phyloP scores from a whole-genome alignment of 73 alveolate genomes.

The Paramecium sexaurelia region DNA sequence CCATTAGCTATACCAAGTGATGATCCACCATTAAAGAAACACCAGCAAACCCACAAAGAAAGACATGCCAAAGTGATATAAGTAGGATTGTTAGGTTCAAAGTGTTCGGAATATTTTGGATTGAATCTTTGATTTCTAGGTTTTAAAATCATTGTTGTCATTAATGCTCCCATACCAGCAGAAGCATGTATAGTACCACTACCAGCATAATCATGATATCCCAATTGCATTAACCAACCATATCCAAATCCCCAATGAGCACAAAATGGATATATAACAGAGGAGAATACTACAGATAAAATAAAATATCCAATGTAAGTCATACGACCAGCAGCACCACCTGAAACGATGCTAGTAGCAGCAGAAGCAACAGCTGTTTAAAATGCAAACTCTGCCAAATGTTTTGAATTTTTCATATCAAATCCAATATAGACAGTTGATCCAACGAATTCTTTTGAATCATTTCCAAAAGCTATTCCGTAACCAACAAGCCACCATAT shows the following conservation, averaged over 20 bases:
- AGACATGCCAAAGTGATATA: slow-evolving; percentile 38
- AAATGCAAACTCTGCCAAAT: slow-evolving; percentile 52
- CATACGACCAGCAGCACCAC: slow-evolving; percentile 60
- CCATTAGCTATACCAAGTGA: slow-evolving; percentile 40
- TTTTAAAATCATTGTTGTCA: slow-evolving; percentile 20
- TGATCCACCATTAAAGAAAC: slow-evolving; percentile 58
- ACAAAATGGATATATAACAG: slow-evolving; percentile 52
- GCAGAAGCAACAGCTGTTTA: slow-evolving; percentile 50
- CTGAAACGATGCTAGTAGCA: slow-evolving; percentile 49
- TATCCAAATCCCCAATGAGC: slow-evolving; percentile 62
- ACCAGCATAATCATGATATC: slow-evolving; percentile 59
- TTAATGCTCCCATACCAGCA: slow-evolving; percentile 57
- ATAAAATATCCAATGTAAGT: slow-evolving; percentile 10
- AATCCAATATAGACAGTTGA: neutral
- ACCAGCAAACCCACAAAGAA: slow-evolving; percentile 52
- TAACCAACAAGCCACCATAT: slow-evolving; percentile 59
- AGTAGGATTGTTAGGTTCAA: slow-evolving; percentile 56
- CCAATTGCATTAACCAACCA: slow-evolving; percentile 48
- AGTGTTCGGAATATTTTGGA: slow-evolving; percentile 49
- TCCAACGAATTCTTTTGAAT: slow-evolving; percentile 47
- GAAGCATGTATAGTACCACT: slow-evolving; percentile 54
- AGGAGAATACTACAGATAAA: neutral
- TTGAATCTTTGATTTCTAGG: slow-evolving; percentile 37
- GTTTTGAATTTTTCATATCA: slow-evolving; percentile 32
- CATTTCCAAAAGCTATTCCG: slow-evolving; percentile 48